Evolutionary conservation across 768 basidiomycete genomes (phyloP), one percentile per base, ranked within the genome.

Genomic region (Rhizopogon roseolus): DNA sequence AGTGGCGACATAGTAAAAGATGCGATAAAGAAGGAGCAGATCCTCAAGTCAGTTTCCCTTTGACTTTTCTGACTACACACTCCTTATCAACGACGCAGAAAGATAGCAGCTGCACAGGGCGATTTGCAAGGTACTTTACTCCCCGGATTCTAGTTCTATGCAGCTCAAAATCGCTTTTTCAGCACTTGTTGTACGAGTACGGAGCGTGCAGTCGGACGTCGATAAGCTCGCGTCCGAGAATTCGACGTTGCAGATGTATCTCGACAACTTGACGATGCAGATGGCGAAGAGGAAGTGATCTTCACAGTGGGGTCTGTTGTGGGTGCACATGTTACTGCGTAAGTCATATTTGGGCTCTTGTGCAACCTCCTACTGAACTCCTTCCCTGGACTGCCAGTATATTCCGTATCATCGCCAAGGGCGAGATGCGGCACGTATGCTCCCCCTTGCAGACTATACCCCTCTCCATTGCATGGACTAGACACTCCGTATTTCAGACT

Each of bases 241-340:
- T 58, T 84, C 85, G 53, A 92, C 85, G 6, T 71, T 93, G 52
- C 90, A 93, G 64, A 87, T 85, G 83, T 93, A 93, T 64, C 91
- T 92, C 63, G 90, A 93, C 65, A 93, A 93, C 61, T 66, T 93
- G 61, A 93, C 91, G 0, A 77, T 89, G 62, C 91, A 93, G 68
- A 89, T 92, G 84, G 86, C 89, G 29, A 89, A 84, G 65, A 76
- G 88, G 56, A 80, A 86, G 67, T 88, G 68, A 79, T 13, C 2
- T 13, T 32, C 29, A 5, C 5, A 11, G 17, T 22, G 5, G 1
- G 3, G 17, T 19, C 11, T 19, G 44, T 17, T 32, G 29, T 45
- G 28, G 7, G 14, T 34, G 8, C 19, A 22, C 16, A 39, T 39
- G 34, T 11, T 36, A 11, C 34, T 36, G 34, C 13, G 34, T 36